These are phyloP conservation scores for Colletotrichum sojae DNA, from an alignment of 2,329 filamentous ascomycete species.

Conservation along the genomic window DNA sequence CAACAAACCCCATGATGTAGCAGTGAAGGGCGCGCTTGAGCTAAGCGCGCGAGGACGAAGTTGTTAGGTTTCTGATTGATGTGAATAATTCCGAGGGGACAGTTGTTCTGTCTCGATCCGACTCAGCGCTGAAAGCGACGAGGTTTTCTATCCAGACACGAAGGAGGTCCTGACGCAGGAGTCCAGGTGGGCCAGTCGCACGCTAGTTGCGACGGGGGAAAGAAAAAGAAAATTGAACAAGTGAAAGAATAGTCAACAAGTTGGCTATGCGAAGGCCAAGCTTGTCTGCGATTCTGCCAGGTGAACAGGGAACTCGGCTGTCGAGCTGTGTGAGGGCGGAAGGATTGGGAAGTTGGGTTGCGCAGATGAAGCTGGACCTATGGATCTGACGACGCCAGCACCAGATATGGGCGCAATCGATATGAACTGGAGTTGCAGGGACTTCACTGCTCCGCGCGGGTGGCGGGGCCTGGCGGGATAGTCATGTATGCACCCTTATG, in stretches of 20 bases:
- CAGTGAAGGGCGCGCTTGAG: constrained; percentile 30
- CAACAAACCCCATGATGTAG: constrained; percentile 49
- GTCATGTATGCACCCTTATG: constrained; percentile 19
- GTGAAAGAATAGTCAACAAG: constrained; percentile 39
- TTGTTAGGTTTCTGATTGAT: constrained; percentile 9
- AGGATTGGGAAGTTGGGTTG: constrained; percentile 27
- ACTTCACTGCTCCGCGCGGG: constrained; percentile 27
- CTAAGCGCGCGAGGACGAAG: constrained; percentile 23
- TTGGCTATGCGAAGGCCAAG: constrained; percentile 16
- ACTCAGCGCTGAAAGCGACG: constrained; percentile 16
- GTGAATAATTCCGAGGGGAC: constrained; percentile 9
- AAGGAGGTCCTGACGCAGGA: constrained; percentile 34
- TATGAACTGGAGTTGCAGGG: constrained; percentile 37
- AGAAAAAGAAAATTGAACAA: constrained; percentile 35
- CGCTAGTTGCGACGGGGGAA: constrained; percentile 33
- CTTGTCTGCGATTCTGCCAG: constrained; percentile 39
- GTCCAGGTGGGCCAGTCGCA: constrained; percentile 35
- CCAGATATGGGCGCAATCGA: constrained; percentile 37
- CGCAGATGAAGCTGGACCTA: constrained; percentile 37
- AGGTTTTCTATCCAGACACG: constrained; percentile 32
- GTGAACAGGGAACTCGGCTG: constrained; percentile 43
- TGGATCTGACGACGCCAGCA: constrained; percentile 22
- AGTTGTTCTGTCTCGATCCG: constrained; percentile 9
- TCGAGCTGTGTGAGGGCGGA: constrained; percentile 42
- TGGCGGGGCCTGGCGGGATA: constrained; percentile 31